These are phyloP conservation scores for Naganishia friedmannii DNA, from an alignment of 768 basidiomycete genomes.

Conservation along the genomic window DNA sequence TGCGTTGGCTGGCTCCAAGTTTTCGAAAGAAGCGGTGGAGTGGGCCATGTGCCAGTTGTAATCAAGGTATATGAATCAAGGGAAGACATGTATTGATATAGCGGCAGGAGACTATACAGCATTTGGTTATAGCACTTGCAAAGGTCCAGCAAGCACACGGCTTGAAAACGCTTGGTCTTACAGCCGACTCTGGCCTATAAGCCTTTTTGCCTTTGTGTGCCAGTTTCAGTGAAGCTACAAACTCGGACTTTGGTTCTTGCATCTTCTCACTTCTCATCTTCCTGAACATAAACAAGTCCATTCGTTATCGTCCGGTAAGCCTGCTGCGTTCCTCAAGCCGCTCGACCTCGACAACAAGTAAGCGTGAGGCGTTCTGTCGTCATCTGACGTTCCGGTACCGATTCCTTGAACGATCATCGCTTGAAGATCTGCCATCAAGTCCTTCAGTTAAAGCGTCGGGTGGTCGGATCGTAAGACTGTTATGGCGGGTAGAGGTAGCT, in stretches of 20 bases:
- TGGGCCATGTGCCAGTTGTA: constrained; percentile 41
- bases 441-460: constrained; percentile 6
- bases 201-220: no score
- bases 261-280: background rate
- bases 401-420: background rate
- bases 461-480: background rate
- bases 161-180: no score
- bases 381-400: background rate
- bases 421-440: background rate
- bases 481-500: constrained; percentile 1
- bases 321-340: no score
- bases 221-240: no score
- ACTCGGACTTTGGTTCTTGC: background rate
- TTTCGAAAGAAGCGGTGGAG: constrained; percentile 39
- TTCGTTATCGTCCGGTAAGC: background rate
- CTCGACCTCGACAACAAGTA: background rate
- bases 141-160: no score
- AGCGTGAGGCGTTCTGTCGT: background rate
- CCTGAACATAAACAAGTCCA: background rate
- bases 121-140: no score
- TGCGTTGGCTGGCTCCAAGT: constrained; percentile 31
- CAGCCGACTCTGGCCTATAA: no score
- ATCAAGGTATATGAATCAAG: background rate
- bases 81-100: no score
- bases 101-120: no score